Conservation (phyloP, 352 stramenopile genomes). For the Phytophthora palmivora region DNA sequence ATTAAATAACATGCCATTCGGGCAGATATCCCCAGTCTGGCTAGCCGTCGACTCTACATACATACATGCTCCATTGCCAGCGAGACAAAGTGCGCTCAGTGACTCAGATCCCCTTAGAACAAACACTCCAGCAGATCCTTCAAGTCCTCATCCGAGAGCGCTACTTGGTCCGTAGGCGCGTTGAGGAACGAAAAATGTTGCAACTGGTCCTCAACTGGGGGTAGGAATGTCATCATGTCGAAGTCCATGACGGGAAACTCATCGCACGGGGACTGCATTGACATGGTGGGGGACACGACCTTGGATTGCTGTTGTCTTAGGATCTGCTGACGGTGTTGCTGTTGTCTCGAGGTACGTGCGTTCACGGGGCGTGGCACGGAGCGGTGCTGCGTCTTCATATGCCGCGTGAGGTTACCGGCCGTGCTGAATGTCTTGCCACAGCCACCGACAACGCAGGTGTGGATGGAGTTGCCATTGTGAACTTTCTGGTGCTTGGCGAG, state of each 20-base stretch:
- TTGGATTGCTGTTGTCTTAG: constrained; percentile 29
- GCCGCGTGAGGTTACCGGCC: constrained; percentile 63
- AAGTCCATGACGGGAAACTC: constrained; percentile 45
- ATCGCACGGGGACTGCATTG: constrained; percentile 37
- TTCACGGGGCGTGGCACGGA: constrained; percentile 23
- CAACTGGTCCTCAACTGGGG: constrained; percentile 32
- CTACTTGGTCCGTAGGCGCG: constrained; percentile 18
- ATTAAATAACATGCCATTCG: constrained; percentile 30
- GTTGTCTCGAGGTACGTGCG: constrained; percentile 19
- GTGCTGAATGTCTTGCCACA: constrained; percentile 74
- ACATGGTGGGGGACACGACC: constrained; percentile 16
- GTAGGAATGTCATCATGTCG: constrained; percentile 48
- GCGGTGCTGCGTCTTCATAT: constrained; percentile 71
- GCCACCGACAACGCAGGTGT: constrained; percentile 55
- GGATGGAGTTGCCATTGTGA: constrained; percentile 57
- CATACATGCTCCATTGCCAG: constrained; percentile 26
- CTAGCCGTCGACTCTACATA: constrained; percentile 23
- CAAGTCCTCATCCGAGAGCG: constrained; percentile 47
- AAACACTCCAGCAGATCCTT: constrained; percentile 55
- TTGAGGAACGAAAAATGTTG: constrained; percentile 38
- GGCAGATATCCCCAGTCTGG: neutral
- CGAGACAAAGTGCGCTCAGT: neutral
- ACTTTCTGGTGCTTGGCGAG: constrained; percentile 68
- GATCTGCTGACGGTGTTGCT: constrained; percentile 20
- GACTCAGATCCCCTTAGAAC: constrained; percentile 30